Evolutionary conservation across 352 stramenopile species (phyloP).

Genomic region (Globisporangium camurandrum): DNA sequence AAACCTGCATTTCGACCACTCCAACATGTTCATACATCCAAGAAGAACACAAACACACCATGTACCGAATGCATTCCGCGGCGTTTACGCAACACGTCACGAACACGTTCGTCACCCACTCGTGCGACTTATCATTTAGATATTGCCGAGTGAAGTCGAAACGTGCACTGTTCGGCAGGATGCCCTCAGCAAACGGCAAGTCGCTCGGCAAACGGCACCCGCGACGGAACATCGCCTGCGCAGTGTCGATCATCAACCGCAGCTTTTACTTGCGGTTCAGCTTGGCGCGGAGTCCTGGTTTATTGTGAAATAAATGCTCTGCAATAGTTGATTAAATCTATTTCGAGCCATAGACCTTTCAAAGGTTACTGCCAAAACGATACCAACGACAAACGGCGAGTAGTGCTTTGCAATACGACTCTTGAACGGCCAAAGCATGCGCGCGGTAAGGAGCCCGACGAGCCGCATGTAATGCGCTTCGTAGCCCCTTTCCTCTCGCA

Average conservation of each 20-base stretch:
- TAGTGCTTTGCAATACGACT: too few species aligned
- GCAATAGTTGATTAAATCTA: too few species aligned
- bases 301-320: background rate
- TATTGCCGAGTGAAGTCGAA: background rate
- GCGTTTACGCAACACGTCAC: background rate
- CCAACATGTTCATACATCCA: background rate
- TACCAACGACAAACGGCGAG: too few species aligned
- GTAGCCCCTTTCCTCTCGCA: too few species aligned
- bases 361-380: too few species aligned
- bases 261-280: too few species aligned
- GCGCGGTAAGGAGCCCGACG: too few species aligned
- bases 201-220: background rate
- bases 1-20: background rate
- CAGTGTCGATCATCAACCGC: background rate
- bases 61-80: background rate
- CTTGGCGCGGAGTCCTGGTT: background rate
- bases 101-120: background rate
- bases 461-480: too few species aligned
- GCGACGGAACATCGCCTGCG: background rate
- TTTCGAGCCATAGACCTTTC: too few species aligned
- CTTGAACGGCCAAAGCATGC: background rate
- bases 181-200: background rate
- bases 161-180: too few species aligned
- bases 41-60: background rate
- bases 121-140: background rate